Evolutionary conservation across 2,329 filamentous ascomycete species (phyloP).

Genomic region (Aaosphaeria pasadenensis): DNA sequence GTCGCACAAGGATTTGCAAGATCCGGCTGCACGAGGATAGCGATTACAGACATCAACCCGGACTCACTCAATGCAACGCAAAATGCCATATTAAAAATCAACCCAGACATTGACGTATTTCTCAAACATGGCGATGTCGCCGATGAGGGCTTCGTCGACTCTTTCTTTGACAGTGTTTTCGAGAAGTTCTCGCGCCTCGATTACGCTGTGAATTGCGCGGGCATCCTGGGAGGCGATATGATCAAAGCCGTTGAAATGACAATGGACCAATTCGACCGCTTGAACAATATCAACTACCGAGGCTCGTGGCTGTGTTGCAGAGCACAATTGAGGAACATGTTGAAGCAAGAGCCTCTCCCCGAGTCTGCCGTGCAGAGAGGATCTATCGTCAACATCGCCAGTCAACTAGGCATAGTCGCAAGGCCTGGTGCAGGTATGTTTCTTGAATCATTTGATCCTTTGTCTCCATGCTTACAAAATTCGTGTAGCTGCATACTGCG

Average conservation of each 20-base stretch:
- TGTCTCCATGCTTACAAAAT: not conserved
- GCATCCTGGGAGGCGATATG: conserved; percentile 45
- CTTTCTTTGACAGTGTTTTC: conserved; percentile 36
- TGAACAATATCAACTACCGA: conserved; percentile 54
- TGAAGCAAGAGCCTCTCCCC: conserved; percentile 40
- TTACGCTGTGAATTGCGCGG: conserved; percentile 57
- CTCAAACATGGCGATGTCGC: conserved; percentile 49
- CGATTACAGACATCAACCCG: conserved; percentile 53
- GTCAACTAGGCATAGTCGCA: conserved; percentile 45
- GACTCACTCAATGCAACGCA: conserved; percentile 35
- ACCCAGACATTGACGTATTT: conserved; percentile 27
- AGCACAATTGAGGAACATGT: conserved; percentile 49
- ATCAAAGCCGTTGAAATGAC: conserved; percentile 36
- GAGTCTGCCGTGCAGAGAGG: conserved; percentile 24
- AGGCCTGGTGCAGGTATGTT: not conserved
- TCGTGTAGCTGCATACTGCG: conserved; percentile 49
- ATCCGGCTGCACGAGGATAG: conserved; percentile 51
- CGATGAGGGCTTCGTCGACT: conserved; percentile 45
- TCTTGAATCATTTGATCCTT: not conserved
- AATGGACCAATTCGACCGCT: conserved; percentile 46
- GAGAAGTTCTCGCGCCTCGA: conserved; percentile 48
- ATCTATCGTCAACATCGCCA: conserved; percentile 52
- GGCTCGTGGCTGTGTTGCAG: conserved; percentile 55
- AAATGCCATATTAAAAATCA: conserved; percentile 16
- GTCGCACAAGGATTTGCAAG: conserved; percentile 50